Base-by-base conservation (phyloP, 768 basidiomycete species). In the Cyathus striatus region DNA sequence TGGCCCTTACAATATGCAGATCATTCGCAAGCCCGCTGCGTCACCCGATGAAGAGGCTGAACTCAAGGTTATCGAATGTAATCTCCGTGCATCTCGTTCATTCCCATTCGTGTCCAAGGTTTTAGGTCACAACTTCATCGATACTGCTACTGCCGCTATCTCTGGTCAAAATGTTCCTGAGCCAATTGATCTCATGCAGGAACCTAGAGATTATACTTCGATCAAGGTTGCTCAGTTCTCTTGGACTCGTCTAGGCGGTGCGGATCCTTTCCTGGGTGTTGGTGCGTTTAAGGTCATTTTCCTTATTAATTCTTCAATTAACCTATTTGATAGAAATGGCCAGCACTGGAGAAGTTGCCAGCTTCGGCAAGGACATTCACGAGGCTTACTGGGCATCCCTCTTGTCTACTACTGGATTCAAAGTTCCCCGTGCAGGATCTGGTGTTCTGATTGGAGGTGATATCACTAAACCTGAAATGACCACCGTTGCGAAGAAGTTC, bases 61-160 rank as follows among this genome's bases (percentile, higher is more conserved):
- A 44, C 80, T 98, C 52, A 98, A 95, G 72, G 96, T 98, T 50
- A 99, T 99, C 51, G 96, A 99, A 65, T 99, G 96, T 66, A 99
- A 99, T 65, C 72, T 98, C 24, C 90, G 96, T 45, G 96, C 96
- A 13, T 98, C 95, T 20, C 85, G 96, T 17, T 95, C 92, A 23
- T 98, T 98, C 87, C 94, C 95, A 49, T 99, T 99, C 69, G 96
- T 99, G 2, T 96, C 92, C 46, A 98, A 98, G 71, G 95, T 98
- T 14, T 76, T 98, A 49, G 95, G 91, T 35, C 85, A 86, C 65
- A 97, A 99, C 73, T 98, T 98, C 64, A 92, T 99, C 52, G 89
- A 98, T 49, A 83, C 84, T 30, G 95, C 95, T 12, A 86, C 92
- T 13, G 76, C 82, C 20, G 93, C 93, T 16, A 95, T 95, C 50